A percentile compares a stretch with the other conserved stretches of the same genome.
phyloP scores from a whole-genome alignment of 768 basidiomycete genomes.

The Mycena metata region DNA sequence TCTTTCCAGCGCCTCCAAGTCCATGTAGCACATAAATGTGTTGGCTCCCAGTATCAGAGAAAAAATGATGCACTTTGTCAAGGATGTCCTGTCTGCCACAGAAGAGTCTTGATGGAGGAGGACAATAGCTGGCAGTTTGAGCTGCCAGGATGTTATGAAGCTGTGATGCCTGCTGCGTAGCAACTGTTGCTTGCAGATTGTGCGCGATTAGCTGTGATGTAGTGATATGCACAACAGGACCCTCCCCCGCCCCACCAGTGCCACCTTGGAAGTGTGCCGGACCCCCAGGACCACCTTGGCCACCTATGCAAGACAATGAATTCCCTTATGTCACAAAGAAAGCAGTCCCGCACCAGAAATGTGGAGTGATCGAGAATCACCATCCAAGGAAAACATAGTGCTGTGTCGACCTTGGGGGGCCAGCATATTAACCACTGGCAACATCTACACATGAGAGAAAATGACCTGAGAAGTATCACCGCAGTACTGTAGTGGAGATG shows the following conservation, averaged over 20 bases:
- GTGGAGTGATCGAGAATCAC: background rate
- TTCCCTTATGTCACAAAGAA: background rate
- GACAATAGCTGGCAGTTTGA: background rate
- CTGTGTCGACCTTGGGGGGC: no score
- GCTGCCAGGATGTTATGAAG: background rate
- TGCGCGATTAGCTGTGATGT: no score
- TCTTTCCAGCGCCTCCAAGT: no score
- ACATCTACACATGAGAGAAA: no score
- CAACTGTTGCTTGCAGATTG: background rate
- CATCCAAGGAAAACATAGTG: background rate
- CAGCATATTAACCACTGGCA: background rate
- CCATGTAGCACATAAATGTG: slow-evolving; percentile 7
- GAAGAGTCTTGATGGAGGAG: slow-evolving; percentile 5
- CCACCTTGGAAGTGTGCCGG: no score
- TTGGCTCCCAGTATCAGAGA: background rate
- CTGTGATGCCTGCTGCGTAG: background rate
- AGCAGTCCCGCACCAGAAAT: background rate
- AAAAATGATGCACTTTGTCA: no score
- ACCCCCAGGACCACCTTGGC: no score
- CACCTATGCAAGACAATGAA: background rate
- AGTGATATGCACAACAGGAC: no score
- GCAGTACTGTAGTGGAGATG: no score
- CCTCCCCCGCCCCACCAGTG: no score
- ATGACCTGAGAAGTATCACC: no score
- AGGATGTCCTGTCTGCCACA: no score